Base-by-base conservation (phyloP, 2,329 filamentous ascomycete genomes). In the Scytalidium sp. region DNA sequence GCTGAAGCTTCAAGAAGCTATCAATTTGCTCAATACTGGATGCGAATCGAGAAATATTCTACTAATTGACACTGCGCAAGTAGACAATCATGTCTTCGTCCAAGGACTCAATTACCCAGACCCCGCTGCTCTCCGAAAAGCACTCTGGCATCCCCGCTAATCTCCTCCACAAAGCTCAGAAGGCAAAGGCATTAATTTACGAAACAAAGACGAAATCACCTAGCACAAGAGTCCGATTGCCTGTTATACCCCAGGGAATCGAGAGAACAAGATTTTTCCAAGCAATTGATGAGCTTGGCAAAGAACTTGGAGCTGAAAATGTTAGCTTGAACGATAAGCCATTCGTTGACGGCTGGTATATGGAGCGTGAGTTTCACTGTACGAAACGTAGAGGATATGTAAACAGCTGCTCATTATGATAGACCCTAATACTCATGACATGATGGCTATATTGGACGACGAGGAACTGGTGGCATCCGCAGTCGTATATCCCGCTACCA, bases 381-480 rank as follows among this genome's bases (percentile, higher is more conserved):
- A 29, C 13, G 13, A 29, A 13, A 8, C 25, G 25, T 29, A 29
- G 13, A 7, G 25, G 25, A 29, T 29, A 15, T 36, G 32, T n/a
- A n/a, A n/a, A n/a, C n/a, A n/a, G n/a, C 5, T 15, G 7, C 32
- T 36, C 5, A 36, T 36, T 29, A 21, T 19, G n/a, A 47, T 54
- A 63, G 53, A 55, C 15, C 21, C 15, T 15, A 70, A 71, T 32
- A 68, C 71, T 2, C 72, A 74, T 53, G 71, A 74, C 53, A 67
- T 70, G 27, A 72, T 70, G 54, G 68, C 72, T 47, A 60, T 73
- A 3, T 60, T 67, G 40, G 68, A 71, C 41, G 67, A 70, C 46
- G 72, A 75, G 48, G 65, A 70, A 19, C 66, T 75, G 29, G 65
- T 73, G 23, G 69, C 66, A 41, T 70, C 68, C 27, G 74, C 73